Percentiles rank a stretch among this genome's conserved stretches.
Evolutionary conservation across 108 stramenopile genomes (phyloP).

Genomic region (Nannochloropsis gaditana): DNA sequence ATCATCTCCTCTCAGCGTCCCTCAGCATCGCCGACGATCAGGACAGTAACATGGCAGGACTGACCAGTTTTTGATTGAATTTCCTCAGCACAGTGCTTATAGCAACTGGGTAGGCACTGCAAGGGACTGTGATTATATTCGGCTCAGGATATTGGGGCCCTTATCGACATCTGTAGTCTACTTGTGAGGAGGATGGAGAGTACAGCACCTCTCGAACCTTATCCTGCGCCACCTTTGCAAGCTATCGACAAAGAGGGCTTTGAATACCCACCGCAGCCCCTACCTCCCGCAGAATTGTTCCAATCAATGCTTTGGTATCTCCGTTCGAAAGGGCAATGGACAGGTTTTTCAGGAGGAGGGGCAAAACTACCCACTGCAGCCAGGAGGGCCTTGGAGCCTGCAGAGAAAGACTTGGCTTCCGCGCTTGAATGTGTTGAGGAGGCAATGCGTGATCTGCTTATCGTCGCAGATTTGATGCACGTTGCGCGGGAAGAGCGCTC

Average conservation of each 20-base stretch:
- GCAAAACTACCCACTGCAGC: neutral
- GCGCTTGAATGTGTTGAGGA: neutral
- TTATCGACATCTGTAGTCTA: no score
- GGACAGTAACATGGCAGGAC: no score
- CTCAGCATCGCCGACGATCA: no score
- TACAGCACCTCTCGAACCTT: neutral
- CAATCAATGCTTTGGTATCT: neutral
- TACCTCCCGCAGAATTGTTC: neutral
- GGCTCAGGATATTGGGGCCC: no score
- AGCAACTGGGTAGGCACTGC: no score
- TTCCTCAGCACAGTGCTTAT: no score
- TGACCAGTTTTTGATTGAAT: no score
- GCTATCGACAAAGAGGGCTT: neutral
- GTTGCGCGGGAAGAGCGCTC: neutral
- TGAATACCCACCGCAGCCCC: neutral
- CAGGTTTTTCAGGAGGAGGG: neutral
- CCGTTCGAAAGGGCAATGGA: neutral
- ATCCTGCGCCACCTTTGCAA: neutral
- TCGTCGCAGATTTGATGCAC: slow-evolving; percentile 9
- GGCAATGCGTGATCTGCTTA: slow-evolving; percentile 2
- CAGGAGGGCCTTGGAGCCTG: neutral
- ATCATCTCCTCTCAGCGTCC: no score
- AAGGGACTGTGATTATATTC: no score
- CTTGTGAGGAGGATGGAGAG: no score
- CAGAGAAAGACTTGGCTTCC: neutral